Base-by-base conservation (phyloP, 2,329 filamentous ascomycete genomes). In the Cercospora citrullina region DNA sequence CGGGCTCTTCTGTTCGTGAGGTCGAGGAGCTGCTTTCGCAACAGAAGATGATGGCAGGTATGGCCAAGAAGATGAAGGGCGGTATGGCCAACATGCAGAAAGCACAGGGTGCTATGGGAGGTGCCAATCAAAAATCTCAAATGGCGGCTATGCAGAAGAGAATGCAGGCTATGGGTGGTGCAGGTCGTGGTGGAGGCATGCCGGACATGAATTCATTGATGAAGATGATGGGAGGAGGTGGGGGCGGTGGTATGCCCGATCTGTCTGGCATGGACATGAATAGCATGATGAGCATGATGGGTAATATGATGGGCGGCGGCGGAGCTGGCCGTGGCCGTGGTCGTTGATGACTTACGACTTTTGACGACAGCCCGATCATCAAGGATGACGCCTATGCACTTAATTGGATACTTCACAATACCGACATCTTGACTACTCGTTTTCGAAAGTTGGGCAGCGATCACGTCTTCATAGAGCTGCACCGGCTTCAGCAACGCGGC, bases 51-150 rank as follows among this genome's bases (percentile, higher is more conserved):
- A 99, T 99, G 95, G 92, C 93, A 0, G 92, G 92, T 67, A 97
- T 99, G 93, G 95, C 95, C 60, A 99, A 98, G 89, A 96, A 96
- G 84, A 96, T 99, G 89, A 94, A 95, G 67, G 94, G 94, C 45
- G 94, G 92, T 79, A 96, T 97, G 91, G 95, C 95, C 83, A 96
- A 97, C 78, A 96, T 98, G 90, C 93, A 97, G 79, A 89, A 90
- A 62, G 94, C 94, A 0, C 94, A 98, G 80, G 91, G 91, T 65
- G 92, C 92, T 71, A 93, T 97, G 89, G 92, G 90, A 30, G 93
- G 94, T 55, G 91, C 90, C 31, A 97, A 97, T 81, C 94, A 95
- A 80, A 88, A 92, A 33, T 93, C 97, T 79, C 94, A 98, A 80
- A 87, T 98, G 82, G 94, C 94, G 0, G 94, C 95, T 2, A 96